A percentile compares a stretch with the other conserved stretches of the same genome.
Conservation (phyloP, 495 filamentous ascomycete species). For the Venustampulla echinocandica region DNA sequence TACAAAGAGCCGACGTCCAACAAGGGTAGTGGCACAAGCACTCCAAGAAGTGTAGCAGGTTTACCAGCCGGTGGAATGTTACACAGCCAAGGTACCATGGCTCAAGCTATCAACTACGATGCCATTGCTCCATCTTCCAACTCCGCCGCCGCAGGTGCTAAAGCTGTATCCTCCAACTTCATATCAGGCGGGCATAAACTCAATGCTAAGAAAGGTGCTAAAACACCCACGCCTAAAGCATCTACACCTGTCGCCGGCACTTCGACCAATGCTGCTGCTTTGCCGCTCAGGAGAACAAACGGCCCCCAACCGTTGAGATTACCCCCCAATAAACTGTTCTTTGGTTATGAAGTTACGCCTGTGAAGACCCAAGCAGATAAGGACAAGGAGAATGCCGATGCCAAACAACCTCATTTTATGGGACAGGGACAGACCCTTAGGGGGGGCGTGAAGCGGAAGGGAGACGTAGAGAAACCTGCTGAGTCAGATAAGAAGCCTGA, state of each 20-base stretch:
- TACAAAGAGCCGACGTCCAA: slow-evolving; percentile 75
- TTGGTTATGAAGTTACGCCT: slow-evolving; percentile 87
- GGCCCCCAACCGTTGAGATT: slow-evolving; percentile 81
- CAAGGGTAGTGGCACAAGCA: slow-evolving; percentile 50
- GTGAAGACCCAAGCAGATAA: slow-evolving; percentile 72
- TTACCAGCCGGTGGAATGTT: slow-evolving; percentile 61
- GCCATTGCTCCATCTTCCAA: slow-evolving; percentile 78
- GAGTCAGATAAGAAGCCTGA: slow-evolving; percentile 14
- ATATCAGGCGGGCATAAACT: slow-evolving; percentile 67
- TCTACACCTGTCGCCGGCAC: slow-evolving; percentile 68
- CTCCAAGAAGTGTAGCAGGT: slow-evolving; percentile 47
- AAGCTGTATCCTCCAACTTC: slow-evolving; percentile 71
- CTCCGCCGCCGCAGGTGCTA: slow-evolving; percentile 49
- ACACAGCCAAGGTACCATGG: slow-evolving; percentile 85
- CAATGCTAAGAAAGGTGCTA: slow-evolving; percentile 69
- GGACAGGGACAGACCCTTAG: slow-evolving; percentile 83
- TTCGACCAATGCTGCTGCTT: slow-evolving; percentile 46
- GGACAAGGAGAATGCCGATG: slow-evolving; percentile 51
- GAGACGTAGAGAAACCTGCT: slow-evolving; percentile 7
- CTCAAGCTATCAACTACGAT: slow-evolving; percentile 91
- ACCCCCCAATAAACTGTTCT: slow-evolving; percentile 84
- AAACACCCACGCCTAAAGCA: slow-evolving; percentile 68
- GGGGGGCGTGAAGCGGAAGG: slow-evolving; percentile 48
- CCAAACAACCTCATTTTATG: slow-evolving; percentile 66
- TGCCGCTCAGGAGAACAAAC: slow-evolving; percentile 49